phyloP scores from a whole-genome alignment of 129 eudicot species.

The Kitagawia praeruptora region DNA sequence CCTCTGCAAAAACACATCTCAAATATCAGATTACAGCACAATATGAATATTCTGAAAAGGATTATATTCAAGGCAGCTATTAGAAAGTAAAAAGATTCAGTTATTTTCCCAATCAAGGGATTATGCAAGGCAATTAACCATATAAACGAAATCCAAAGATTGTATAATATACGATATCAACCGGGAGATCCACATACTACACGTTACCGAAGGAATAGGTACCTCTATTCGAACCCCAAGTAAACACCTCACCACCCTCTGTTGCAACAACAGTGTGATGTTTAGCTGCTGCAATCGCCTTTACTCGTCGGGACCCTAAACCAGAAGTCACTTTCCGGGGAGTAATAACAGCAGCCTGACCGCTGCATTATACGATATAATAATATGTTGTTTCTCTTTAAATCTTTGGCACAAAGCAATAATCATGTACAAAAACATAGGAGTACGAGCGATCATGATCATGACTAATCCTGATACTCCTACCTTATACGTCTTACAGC shows the following conservation, averaged over 20 bases:
- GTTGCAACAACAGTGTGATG: constrained; percentile 97
- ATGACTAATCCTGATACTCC: not conserved
- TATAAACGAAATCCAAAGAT: not conserved
- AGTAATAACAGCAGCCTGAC: constrained; percentile 98
- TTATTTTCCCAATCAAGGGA: not conserved
- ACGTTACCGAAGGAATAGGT: constrained; percentile 1
- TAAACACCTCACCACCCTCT: constrained; percentile 91
- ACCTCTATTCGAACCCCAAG: constrained; percentile 99
- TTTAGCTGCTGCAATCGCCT: constrained; percentile 91
- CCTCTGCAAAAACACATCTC: constrained; percentile 50
- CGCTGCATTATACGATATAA: constrained; percentile 41
- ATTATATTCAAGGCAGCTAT: not conserved
- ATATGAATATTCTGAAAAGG: not conserved
- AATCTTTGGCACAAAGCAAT: not conserved
- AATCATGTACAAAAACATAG: not conserved
- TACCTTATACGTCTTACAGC: not conserved
- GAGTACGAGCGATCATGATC: not conserved
- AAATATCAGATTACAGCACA: not conserved
- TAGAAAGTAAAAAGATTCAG: not conserved
- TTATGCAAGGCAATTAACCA: not conserved
- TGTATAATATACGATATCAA: not conserved
- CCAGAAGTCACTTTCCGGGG: constrained; percentile 88
- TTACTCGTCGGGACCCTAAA: constrained; percentile 86
- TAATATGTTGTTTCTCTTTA: not conserved
- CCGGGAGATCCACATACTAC: not conserved